These are phyloP conservation scores for Cyclotella distinguenda DNA, from an alignment of 108 stramenopile genomes.

Conservation along the genomic window DNA sequence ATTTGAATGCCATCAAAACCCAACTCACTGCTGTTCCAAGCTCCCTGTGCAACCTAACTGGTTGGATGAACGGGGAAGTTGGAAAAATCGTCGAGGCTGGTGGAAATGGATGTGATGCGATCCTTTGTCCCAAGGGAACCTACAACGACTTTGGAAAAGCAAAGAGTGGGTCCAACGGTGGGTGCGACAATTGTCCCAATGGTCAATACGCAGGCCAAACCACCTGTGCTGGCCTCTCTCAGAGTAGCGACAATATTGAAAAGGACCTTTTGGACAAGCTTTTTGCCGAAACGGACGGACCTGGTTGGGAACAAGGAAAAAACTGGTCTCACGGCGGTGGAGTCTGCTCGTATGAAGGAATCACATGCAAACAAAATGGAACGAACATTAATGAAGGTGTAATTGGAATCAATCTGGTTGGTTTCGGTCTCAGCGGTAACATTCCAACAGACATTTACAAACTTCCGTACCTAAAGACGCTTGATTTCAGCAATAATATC, in stretches of 20 bases:
- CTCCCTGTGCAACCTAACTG: constrained; percentile 21
- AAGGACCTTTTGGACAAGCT: constrained; percentile 54
- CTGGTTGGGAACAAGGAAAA: constrained; percentile 52
- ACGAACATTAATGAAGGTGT: constrained; percentile 46
- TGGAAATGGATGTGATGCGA: constrained; percentile 68
- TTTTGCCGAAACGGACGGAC: constrained; percentile 59
- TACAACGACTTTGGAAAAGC: constrained; percentile 69
- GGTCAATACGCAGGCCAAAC: constrained; percentile 64
- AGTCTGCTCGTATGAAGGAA: constrained; percentile 77
- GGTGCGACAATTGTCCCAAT: constrained; percentile 43
- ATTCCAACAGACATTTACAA: constrained; percentile 67
- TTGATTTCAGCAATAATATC: constrained; percentile 67
- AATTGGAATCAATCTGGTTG: constrained; percentile 48
- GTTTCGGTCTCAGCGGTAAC: constrained; percentile 54
- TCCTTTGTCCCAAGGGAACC: constrained; percentile 67
- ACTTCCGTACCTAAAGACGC: constrained; percentile 53
- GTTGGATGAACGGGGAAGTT: constrained; percentile 47
- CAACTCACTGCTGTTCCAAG: constrained; percentile 14
- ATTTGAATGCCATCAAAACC: constrained; percentile 35
- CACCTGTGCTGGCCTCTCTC: constrained; percentile 46
- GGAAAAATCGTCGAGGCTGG: constrained; percentile 37
- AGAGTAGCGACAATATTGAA: constrained; percentile 36
- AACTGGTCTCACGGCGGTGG: constrained; percentile 55
- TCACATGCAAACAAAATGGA: constrained; percentile 50
- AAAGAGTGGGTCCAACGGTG: constrained; percentile 40